Conservation (phyloP, 179 eudicot genomes). For the Patellifolia procumbens region DNA sequence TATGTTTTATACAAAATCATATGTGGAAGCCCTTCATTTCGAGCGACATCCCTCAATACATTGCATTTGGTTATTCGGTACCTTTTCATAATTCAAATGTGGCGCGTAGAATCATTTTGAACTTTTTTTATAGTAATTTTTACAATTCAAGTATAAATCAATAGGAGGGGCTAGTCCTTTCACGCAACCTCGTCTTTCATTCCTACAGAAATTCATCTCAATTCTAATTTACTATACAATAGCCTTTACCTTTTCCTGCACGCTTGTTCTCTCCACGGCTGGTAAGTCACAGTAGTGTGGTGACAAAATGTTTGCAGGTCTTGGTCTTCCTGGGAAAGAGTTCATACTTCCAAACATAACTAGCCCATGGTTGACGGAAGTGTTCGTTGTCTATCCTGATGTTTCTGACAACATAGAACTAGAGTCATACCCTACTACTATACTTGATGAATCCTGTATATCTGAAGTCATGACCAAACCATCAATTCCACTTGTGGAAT, state of each 20-base stretch:
- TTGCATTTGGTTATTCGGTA: constrained; percentile 15
- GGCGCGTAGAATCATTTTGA: constrained; percentile 6
- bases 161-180: constrained; percentile 8
- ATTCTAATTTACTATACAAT: neutral
- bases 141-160: neutral
- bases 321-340: constrained; percentile 27
- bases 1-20: neutral
- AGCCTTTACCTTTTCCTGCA: neutral
- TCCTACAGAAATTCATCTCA: constrained; percentile 2
- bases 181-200: neutral
- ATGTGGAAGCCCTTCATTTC: constrained; percentile 5
- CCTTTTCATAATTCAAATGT: constrained; percentile 10
- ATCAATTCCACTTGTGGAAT: constrained; percentile 30
- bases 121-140: constrained; percentile 9
- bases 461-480: constrained; percentile 23
- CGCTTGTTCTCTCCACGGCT: constrained; percentile 18
- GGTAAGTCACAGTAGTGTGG: constrained; percentile 3
- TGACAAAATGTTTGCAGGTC: constrained; percentile 17
- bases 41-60: constrained; percentile 8
- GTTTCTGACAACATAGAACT: constrained; percentile 21
- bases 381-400: constrained; percentile 20
- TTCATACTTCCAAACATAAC: constrained; percentile 31
- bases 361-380: constrained; percentile 28
- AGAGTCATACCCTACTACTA: constrained; percentile 26
- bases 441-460: constrained; percentile 25